Conservation (phyloP, 2,329 filamentous ascomycete species). For the Aquanectria penicillioides region DNA sequence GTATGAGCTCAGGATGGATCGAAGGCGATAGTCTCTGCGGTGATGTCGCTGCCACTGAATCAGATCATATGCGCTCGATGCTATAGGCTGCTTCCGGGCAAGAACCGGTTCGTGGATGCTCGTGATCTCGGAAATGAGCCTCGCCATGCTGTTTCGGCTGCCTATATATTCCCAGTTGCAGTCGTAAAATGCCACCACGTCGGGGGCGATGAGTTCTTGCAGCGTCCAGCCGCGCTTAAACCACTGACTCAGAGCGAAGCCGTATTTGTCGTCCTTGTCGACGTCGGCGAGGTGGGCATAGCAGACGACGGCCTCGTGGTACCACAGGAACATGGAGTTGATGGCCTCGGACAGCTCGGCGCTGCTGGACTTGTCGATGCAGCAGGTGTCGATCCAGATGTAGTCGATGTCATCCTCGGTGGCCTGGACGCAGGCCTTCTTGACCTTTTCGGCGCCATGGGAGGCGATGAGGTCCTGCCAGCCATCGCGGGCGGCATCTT, state of each 20-base stretch:
- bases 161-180: constrained; percentile 38
- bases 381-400: constrained; percentile 46
- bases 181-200: constrained; percentile 40
- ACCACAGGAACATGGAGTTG: constrained; percentile 42
- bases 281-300: constrained; percentile 41
- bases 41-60: constrained; percentile 19
- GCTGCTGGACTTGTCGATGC: constrained; percentile 37
- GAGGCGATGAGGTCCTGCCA: constrained; percentile 11
- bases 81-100: constrained; percentile 14
- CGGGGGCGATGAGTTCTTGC: constrained; percentile 44
- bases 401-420: constrained; percentile 25
- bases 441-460: constrained; percentile 39
- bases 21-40: constrained; percentile 11
- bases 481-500: constrained; percentile 14
- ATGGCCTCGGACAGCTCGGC: constrained; percentile 44
- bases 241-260: constrained; percentile 27
- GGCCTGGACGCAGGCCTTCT: constrained; percentile 29
- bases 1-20: constrained; percentile 23
- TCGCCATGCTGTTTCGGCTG: constrained; percentile 30
- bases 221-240: constrained; percentile 39
- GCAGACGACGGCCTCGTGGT: constrained; percentile 34
- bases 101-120: constrained; percentile 31
- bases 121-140: constrained; percentile 35
- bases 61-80: constrained; percentile 1
- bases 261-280: neutral